Conservation (phyloP, 2,329 filamentous ascomycete species). For the Metarhizium humberi region DNA sequence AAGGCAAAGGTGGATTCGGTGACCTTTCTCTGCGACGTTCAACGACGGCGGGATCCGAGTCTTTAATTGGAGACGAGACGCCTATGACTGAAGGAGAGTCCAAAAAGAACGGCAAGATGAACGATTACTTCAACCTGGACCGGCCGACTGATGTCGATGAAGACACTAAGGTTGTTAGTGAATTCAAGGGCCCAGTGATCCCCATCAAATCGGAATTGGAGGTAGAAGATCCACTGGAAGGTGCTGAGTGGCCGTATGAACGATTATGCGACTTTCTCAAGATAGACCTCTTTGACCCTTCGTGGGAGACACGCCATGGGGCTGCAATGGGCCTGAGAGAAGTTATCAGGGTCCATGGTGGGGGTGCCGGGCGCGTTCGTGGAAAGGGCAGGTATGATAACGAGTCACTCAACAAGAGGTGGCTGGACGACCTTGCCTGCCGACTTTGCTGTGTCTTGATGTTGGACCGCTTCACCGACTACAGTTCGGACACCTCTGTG, state of each 20-base stretch:
- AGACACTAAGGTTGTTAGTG: constrained; percentile 83
- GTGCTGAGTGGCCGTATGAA: constrained; percentile 88
- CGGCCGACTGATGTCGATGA: constrained; percentile 71
- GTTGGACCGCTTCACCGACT: constrained; percentile 95
- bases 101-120: constrained; percentile 53
- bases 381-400: constrained; percentile 68
- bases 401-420: constrained; percentile 67
- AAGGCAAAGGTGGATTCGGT: constrained; percentile 82
- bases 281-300: constrained; percentile 83
- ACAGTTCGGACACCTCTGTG: constrained; percentile 93
- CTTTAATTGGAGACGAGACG: constrained; percentile 50
- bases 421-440: constrained; percentile 93
- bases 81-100: constrained; percentile 40
- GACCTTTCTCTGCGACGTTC: constrained; percentile 66
- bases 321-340: constrained; percentile 93
- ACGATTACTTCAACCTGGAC: constrained; percentile 88
- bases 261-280: constrained; percentile 89
- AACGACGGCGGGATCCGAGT: constrained; percentile 52
- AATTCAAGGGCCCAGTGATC: constrained; percentile 79
- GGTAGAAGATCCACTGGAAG: constrained; percentile 65
- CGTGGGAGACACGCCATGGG: constrained; percentile 93
- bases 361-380: constrained; percentile 69
- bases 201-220: constrained; percentile 83
- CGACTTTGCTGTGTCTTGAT: constrained; percentile 93
- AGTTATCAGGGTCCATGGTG: constrained; percentile 83